phyloP scores from a whole-genome alignment of 352 stramenopile species.

The Globisporangium lucens region DNA sequence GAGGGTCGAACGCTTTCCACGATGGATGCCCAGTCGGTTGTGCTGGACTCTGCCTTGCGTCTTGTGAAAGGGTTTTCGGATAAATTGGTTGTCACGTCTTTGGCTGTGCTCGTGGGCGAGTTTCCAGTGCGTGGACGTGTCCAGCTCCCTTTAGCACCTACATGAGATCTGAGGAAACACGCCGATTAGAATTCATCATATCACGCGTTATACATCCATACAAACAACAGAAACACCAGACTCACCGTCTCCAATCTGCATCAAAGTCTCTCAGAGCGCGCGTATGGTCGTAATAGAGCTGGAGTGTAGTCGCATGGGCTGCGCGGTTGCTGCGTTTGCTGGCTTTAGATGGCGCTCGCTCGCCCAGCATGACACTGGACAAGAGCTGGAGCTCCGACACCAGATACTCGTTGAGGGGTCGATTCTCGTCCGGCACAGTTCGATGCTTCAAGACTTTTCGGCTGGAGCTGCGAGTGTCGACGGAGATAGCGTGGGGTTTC shows the following conservation, averaged over 20 bases:
- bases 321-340: constrained; percentile 20
- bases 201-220: constrained; percentile 3
- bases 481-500: neutral
- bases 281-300: constrained; percentile 46
- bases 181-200: constrained; percentile 11
- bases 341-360: neutral
- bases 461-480: neutral
- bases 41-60: neutral
- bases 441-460: neutral
- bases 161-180: constrained; percentile 2
- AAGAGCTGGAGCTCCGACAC: constrained; percentile 49
- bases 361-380: constrained; percentile 28
- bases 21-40: neutral
- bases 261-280: constrained; percentile 53
- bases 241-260: constrained; percentile 46
- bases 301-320: constrained; percentile 34
- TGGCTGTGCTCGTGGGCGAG: neutral
- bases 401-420: constrained; percentile 48
- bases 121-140: neutral
- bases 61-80: constrained; percentile 16
- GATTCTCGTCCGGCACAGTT: constrained; percentile 29
- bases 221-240: constrained; percentile 1
- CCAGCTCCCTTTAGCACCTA: neutral
- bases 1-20: neutral
- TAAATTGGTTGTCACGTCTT: neutral